Evolutionary conservation across 106 monocot genomes (phyloP).

Genomic region (Allium sativum): DNA sequence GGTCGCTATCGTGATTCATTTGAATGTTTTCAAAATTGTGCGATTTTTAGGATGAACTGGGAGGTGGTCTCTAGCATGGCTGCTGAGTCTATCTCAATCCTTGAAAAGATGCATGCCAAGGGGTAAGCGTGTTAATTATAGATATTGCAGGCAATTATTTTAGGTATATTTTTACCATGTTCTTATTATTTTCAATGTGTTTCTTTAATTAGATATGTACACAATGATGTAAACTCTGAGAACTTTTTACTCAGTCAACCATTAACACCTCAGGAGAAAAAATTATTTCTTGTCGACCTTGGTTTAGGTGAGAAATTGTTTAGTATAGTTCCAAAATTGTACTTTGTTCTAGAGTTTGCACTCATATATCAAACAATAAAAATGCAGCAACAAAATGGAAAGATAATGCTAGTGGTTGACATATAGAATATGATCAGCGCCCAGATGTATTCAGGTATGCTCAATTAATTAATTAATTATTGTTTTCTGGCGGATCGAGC

Average conservation of each 20-base stretch:
- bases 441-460: slow-evolving; percentile 71
- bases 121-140: slow-evolving; percentile 7
- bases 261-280: slow-evolving; percentile 26
- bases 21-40: no score
- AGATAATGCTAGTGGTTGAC: slow-evolving; percentile 41
- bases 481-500: no score
- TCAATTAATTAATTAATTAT: no score
- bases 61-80: slow-evolving; percentile 79
- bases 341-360: neutral
- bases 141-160: neutral
- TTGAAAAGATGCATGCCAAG: slow-evolving; percentile 74
- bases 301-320: slow-evolving; percentile 11
- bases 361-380: neutral
- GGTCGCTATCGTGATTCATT: no score
- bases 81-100: slow-evolving; percentile 66
- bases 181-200: neutral
- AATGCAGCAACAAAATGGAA: slow-evolving; percentile 74
- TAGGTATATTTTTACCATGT: neutral
- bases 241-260: slow-evolving; percentile 26
- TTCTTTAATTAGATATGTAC: slow-evolving; percentile 12
- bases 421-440: slow-evolving; percentile 84
- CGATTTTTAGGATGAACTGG: slow-evolving; percentile 16
- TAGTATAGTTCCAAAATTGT: neutral
- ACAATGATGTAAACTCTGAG: slow-evolving; percentile 23
- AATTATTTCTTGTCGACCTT: slow-evolving; percentile 17